These are phyloP conservation scores for Streptanthus diversifolius DNA, from an alignment of 345 rosid species.

Conservation along the genomic window DNA sequence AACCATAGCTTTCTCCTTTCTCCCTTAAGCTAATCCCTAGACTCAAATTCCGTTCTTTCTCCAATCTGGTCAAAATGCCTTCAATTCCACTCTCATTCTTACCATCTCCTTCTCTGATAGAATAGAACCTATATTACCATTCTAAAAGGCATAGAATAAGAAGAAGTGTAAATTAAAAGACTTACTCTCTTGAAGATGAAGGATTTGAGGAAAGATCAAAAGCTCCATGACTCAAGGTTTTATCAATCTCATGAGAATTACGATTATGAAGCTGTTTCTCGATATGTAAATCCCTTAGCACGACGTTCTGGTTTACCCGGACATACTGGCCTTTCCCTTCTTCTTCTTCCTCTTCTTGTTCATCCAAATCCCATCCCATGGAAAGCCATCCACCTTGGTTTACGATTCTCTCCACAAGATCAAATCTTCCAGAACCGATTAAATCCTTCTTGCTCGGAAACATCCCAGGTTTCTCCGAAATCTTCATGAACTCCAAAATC, in stretches of 20 bases:
- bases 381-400: slow-evolving; percentile 85
- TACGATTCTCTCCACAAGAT: slow-evolving; percentile 62
- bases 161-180: neutral
- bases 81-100: slow-evolving; percentile 63
- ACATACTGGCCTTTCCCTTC: neutral
- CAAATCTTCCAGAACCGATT: slow-evolving; percentile 62
- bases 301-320: slow-evolving; percentile 1
- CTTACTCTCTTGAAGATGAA: slow-evolving; percentile 24
- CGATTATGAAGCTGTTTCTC: slow-evolving; percentile 27
- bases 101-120: slow-evolving; percentile 47
- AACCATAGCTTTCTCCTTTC: slow-evolving; percentile 35
- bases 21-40: slow-evolving; percentile 56
- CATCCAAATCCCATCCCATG: slow-evolving; percentile 78
- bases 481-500: slow-evolving; percentile 80
- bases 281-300: slow-evolving; percentile 12
- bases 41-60: slow-evolving; percentile 71
- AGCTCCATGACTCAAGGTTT: slow-evolving; percentile 24
- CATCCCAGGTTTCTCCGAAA: slow-evolving; percentile 52
- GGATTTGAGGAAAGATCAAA: slow-evolving; percentile 19
- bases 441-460: slow-evolving; percentile 73
- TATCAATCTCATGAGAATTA: slow-evolving; percentile 19
- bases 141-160: neutral
- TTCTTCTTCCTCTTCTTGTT: slow-evolving; percentile 18
- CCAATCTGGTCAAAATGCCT: slow-evolving; percentile 76
- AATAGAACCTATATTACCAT: slow-evolving; percentile 14